phyloP scores from a whole-genome alignment of 2,329 filamentous ascomycete genomes.

The Fusarium armeniacum region DNA sequence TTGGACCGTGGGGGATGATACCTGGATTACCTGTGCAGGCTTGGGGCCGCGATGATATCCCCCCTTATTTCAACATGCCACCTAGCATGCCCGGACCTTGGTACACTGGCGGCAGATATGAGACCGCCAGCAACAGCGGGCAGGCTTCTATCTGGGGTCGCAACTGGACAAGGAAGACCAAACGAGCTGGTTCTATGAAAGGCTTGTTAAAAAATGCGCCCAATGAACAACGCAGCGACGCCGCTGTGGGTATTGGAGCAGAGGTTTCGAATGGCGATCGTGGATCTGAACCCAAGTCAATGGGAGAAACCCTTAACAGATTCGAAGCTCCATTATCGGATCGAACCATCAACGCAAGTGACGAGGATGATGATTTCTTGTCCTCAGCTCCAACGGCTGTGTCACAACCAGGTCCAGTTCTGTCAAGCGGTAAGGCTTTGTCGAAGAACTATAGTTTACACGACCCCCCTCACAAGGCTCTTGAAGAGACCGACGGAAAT shows the following conservation, averaged over 20 bases:
- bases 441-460: background rate
- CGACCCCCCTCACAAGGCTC: background rate
- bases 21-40: conserved; percentile 25
- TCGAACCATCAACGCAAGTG: conserved; percentile 34
- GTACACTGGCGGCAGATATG: conserved; percentile 49
- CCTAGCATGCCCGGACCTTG: conserved; percentile 29
- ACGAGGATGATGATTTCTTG: conserved; percentile 49
- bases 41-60: conserved; percentile 43
- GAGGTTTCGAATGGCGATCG: conserved; percentile 12
- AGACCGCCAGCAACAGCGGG: conserved; percentile 52
- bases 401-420: background rate
- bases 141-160: conserved; percentile 55
- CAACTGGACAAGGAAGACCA: conserved; percentile 29
- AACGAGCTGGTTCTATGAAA: conserved; percentile 44
- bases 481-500: conserved; percentile 10
- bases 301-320: background rate
- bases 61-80: conserved; percentile 39
- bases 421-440: conserved; percentile 4
- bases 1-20: conserved; percentile 37
- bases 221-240: background rate
- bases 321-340: background rate
- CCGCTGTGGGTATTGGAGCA: conserved; percentile 4
- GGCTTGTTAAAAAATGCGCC: conserved; percentile 13
- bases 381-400: conserved; percentile 1
- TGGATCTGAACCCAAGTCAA: background rate